Evolutionary conservation across 805 yeast species (phyloP).

Genomic region (Saccharomycopsis sp.): DNA sequence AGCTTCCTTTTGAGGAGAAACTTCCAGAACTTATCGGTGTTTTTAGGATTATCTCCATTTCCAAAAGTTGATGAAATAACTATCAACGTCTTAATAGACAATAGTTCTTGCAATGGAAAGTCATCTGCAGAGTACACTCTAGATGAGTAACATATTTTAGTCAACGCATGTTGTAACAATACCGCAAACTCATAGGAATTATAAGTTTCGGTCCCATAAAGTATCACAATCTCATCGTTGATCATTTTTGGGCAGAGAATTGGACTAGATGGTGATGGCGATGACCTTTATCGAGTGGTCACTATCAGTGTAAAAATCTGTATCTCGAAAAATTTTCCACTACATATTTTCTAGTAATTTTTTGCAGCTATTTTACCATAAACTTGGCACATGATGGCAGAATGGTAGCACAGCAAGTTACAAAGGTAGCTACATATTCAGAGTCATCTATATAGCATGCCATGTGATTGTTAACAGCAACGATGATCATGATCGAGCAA

Average conservation of each 20-base stretch:
- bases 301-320: too few species aligned
- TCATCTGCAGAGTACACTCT: conserved; percentile 51
- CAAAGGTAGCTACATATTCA: too few species aligned
- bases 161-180: conserved; percentile 48
- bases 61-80: conserved; percentile 87
- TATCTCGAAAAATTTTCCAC: too few species aligned
- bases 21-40: conserved; percentile 68
- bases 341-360: too few species aligned
- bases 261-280: not conserved
- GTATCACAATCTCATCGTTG: conserved; percentile 39
- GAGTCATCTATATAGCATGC: too few species aligned
- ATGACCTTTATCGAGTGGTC: not conserved
- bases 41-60: conserved; percentile 87
- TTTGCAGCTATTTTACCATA: too few species aligned
- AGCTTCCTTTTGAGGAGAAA: conserved; percentile 63
- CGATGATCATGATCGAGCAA: too few species aligned
- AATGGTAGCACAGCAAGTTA: too few species aligned
- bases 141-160: conserved; percentile 46
- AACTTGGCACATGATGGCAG: too few species aligned
- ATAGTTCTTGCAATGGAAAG: conserved; percentile 47
- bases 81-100: conserved; percentile 42
- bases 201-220: conserved; percentile 92
- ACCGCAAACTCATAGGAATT: conserved; percentile 82
- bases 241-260: not conserved
- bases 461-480: too few species aligned